Base-by-base conservation (phyloP, 2,329 filamentous ascomycete species). In the Endoconidiophora laricicola region DNA sequence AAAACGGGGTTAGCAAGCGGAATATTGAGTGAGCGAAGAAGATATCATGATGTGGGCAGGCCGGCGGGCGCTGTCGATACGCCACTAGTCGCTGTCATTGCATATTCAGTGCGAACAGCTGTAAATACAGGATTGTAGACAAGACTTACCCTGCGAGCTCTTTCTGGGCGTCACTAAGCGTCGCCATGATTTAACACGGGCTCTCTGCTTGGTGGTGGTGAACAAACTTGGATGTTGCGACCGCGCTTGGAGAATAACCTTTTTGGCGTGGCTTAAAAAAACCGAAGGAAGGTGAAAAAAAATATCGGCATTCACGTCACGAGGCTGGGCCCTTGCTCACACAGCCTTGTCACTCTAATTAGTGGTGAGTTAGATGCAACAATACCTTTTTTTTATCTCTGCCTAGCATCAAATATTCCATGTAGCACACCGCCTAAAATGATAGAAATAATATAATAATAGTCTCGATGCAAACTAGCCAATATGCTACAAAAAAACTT, bases 101-200 rank as follows among this genome's bases (percentile, higher is more conserved):
- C 26, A 33, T 33, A 6, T 33, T 33, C 4, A 33, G 12, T 33
- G 26, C 12, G 10, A 38, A 38, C 20, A n/a, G 2, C 16, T 18
- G 16, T 18, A 18, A 37, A 20, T 2, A 23, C 22, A 38, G 1
- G 38, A 16, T 2, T 14, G 29, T 22, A 12, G 20, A 6, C 10
- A n/a, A 45, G 33, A 55, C 66, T 46, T 61, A 77, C 75, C 66
- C 73, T 58, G 77, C 74, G 49, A 79, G 69, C 66, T 78, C 74
- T 55, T 70, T 67, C 63, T 76, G 73, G 58, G 72, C 70, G 56
- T 74, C 65, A 29, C 65, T 61, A 48, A 68, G 63, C 52, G 63
- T 62, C 54, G 58, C 50, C 50, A 54, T 52, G n/a, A 7, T 43
- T 23, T 26, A 41, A 36, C 18, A 41, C 22, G 24, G 26, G 12